Conservation (phyloP, 352 stramenopile species). For the Blastocystis sp. region DNA sequence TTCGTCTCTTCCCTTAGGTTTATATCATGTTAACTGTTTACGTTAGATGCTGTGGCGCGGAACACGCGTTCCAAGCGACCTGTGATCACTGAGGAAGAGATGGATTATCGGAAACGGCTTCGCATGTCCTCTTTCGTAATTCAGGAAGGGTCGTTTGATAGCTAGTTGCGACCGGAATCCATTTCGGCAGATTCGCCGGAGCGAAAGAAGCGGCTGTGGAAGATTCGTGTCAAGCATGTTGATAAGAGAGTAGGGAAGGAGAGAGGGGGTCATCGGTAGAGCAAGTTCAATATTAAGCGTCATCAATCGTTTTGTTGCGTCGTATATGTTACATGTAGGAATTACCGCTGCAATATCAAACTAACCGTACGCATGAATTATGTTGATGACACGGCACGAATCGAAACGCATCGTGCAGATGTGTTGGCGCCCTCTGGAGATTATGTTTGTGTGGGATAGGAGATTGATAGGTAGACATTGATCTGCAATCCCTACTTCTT, state of each 20-base stretch:
- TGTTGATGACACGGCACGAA: neutral
- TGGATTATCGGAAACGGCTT: conserved; percentile 32
- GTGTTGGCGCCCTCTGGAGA: neutral
- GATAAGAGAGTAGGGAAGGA: neutral
- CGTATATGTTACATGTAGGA: neutral
- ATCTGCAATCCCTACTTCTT: conserved; percentile 38
- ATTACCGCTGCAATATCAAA: conserved; percentile 48
- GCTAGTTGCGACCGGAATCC: neutral
- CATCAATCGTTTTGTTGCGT: conserved; percentile 1
- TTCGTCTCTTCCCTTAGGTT: neutral
- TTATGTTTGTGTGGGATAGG: neutral
- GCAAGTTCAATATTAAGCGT: neutral
- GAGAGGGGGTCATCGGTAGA: neutral
- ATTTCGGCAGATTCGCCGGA: neutral
- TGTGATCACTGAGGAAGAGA: conserved; percentile 2
- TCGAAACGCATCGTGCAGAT: neutral
- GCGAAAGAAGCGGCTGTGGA: conserved; percentile 17
- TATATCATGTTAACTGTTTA: neutral
- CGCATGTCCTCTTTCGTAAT: neutral
- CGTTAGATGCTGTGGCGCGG: neutral
- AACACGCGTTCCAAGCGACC: neutral
- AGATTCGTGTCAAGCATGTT: neutral
- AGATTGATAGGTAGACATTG: conserved; percentile 11
- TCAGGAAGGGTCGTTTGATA: neutral
- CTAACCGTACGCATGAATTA: conserved; percentile 33